Base-by-base conservation (phyloP, 345 rosid genomes). In the Syzygium jambos region DNA sequence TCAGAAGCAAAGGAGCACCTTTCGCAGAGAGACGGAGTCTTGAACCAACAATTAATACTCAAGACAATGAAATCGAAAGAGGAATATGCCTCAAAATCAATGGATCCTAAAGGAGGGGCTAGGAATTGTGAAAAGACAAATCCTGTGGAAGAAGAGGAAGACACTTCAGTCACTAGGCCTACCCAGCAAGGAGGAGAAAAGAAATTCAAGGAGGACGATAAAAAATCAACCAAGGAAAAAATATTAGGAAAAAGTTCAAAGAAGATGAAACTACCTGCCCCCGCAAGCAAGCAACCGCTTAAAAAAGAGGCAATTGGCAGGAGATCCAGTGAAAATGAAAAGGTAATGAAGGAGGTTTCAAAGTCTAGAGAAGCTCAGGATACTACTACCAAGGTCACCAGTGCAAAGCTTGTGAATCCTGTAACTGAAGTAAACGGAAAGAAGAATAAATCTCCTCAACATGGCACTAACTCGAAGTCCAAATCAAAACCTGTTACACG, bases 361-460 rank as follows among this genome's bases (percentile, higher is more conserved):
- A 94, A 90, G 91, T 89, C 91, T 87, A 93, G 89, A 91, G 86
- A 43, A 87, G 89, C 91, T 88, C 91, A 89, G 52, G 93, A 92
- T 86, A 92, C 89, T 86, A 92, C 89, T 86, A 87, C 86, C 86
- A 92, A 92, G 89, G 86, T 89, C 87, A 85, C 86, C 85, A 7
- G 89, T 56, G 52, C 25, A 29, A 89, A 88, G 89, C 86, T 61
- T 41, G 92, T 86, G 88, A 93, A 92, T 90, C 90, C 88, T 2
- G 92, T 86, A n/a, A 89, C 84, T 53, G 90, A 85, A 88, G 41
- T 92, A 84, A 89, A 85, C 73, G 84, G 54, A 84, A 51, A 89
- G 87, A 91, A 61, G 87, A 91, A 61, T 55, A 89, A 61, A 84
- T 65, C 56, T 54, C 51, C 86, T 19, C 87, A 52, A 63, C 89